Evolutionary conservation across 108 stramenopile genomes (phyloP).

Genomic region (Aureococcus anophagefferens): DNA sequence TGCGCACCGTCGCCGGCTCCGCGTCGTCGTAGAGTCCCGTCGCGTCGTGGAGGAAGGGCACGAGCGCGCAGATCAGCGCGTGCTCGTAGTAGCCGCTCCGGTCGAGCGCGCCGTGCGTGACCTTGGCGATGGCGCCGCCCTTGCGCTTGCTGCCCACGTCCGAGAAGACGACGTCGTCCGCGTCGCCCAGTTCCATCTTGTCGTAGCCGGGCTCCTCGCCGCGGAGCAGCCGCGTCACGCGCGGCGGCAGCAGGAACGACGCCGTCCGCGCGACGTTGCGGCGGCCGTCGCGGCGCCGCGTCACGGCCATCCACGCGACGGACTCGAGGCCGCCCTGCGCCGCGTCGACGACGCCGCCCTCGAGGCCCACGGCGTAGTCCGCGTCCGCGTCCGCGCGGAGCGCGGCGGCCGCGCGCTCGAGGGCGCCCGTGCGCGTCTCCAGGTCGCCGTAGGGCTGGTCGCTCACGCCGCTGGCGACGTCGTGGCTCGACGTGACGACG

Average conservation of each 20-base stretch:
- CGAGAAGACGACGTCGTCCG: slow-evolving; percentile 68
- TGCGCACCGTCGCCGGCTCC: no score
- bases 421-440: slow-evolving; percentile 67
- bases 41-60: slow-evolving; percentile 40
- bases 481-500: slow-evolving; percentile 1
- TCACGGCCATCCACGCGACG: slow-evolving; percentile 86
- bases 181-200: slow-evolving; percentile 80
- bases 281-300: slow-evolving; percentile 40
- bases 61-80: slow-evolving; percentile 62
- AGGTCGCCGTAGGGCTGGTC: slow-evolving; percentile 81
- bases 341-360: slow-evolving; percentile 64
- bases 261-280: slow-evolving; percentile 59
- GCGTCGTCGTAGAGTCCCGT: not conserved
- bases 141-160: slow-evolving; percentile 63
- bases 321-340: slow-evolving; percentile 47
- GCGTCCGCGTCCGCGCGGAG: slow-evolving; percentile 25
- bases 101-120: slow-evolving; percentile 69
- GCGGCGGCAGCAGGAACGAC: slow-evolving; percentile 64
- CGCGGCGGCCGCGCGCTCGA: slow-evolving; percentile 62
- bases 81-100: slow-evolving; percentile 74
- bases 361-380: slow-evolving; percentile 70
- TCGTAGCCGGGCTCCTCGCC: slow-evolving; percentile 13
- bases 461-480: slow-evolving; percentile 34
- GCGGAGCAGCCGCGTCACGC: slow-evolving; percentile 46
- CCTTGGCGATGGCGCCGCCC: slow-evolving; percentile 65